These are phyloP conservation scores for Oenanthe sinensis DNA, from an alignment of 129 eudicot genomes.

Conservation along the genomic window DNA sequence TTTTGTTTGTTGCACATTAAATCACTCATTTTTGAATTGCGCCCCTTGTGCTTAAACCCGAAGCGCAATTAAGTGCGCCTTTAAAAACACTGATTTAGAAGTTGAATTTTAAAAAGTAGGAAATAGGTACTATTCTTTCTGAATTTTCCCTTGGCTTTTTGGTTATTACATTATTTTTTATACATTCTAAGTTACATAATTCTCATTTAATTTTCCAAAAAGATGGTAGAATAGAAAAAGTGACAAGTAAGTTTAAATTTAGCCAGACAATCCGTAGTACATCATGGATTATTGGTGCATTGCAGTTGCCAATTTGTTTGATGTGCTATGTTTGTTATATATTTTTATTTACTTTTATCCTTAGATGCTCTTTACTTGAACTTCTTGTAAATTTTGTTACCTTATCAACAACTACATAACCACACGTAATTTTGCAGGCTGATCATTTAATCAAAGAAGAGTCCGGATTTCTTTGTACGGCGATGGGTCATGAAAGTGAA, in stretches of 20 bases:
- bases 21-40: too few species aligned
- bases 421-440: conserved; percentile 43
- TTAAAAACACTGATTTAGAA: too few species aligned
- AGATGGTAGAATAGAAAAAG: neutral
- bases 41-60: too few species aligned
- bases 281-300: neutral
- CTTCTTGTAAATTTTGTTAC: neutral
- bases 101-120: neutral
- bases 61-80: too few species aligned
- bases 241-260: neutral
- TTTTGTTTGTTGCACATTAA: too few species aligned
- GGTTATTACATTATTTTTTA: neutral
- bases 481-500: conserved; percentile 87
- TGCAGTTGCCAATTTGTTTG: neutral
- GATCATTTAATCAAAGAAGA: conserved; percentile 62
- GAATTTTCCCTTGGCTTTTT: neutral
- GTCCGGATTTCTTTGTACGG: conserved; percentile 41
- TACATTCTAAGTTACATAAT: neutral
- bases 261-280: neutral
- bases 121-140: too few species aligned
- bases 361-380: neutral
- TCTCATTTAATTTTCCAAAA: too few species aligned
- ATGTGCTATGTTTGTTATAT: neutral
- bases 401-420: too few species aligned
- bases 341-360: neutral